A percentile compares a stretch with the other conserved stretches of the same genome.
phyloP scores from a whole-genome alignment of 257 asterid genomes.

The Solanum commersonii region DNA sequence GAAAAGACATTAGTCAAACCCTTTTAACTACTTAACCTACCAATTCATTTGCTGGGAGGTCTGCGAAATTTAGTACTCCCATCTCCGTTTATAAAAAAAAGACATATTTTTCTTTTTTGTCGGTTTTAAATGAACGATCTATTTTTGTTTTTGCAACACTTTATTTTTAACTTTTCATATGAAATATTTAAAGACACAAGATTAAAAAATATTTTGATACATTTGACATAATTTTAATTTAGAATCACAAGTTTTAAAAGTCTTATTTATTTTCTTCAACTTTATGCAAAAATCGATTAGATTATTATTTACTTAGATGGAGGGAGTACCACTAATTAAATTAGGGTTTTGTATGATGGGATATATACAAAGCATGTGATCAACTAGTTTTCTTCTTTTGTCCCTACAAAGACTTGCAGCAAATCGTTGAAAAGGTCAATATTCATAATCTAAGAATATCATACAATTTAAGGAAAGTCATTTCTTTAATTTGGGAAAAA shows the following conservation, averaged over 20 bases:
- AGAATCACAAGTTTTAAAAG: rapidly evolving
- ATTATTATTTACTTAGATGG: not conserved
- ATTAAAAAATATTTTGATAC: no score
- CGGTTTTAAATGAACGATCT: no score
- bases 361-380: not conserved
- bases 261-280: no score
- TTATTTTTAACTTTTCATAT: no score
- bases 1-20: not conserved
- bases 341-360: not conserved
- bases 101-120: no score
- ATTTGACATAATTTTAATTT: no score
- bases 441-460: not conserved
- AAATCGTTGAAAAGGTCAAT: not conserved
- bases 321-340: not conserved
- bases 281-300: no score
- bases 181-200: no score
- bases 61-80: not conserved
- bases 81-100: no score
- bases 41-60: not conserved
- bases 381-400: not conserved
- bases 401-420: not conserved
- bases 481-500: not conserved
- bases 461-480: not conserved
- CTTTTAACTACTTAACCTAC: not conserved
- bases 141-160: no score